Evolutionary conservation across 352 stramenopile species (phyloP).

Genomic region (Pythium sukuiense): DNA sequence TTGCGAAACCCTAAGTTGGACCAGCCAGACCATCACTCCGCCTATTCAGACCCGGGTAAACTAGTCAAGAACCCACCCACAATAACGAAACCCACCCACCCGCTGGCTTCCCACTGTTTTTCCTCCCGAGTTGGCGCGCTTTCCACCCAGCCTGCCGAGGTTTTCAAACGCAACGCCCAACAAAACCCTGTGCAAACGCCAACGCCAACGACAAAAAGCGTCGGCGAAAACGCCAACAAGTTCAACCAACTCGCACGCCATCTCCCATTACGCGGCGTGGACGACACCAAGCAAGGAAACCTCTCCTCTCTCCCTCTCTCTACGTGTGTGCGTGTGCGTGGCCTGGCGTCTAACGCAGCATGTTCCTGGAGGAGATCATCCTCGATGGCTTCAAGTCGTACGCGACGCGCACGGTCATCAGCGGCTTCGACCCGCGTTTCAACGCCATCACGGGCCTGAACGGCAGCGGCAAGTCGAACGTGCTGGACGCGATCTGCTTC

Average conservation of each 20-base stretch:
- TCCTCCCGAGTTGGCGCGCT: constrained; percentile 9
- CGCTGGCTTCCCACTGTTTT: background rate
- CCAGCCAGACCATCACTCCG: background rate
- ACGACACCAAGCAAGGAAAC: background rate
- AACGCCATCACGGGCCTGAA: constrained; percentile 99
- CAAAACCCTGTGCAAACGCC: background rate
- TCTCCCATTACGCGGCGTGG: background rate
- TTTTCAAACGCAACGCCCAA: constrained; percentile 26
- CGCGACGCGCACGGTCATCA: constrained; percentile 97
- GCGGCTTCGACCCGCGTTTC: constrained; percentile 98
- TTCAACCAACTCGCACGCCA: background rate
- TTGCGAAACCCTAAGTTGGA: no score
- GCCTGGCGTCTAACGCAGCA: constrained; percentile 33
- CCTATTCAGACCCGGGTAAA: no score
- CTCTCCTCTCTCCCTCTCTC: background rate
- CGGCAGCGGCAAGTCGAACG: constrained; percentile 99
- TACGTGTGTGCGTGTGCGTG: background rate
- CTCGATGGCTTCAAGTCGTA: constrained; percentile 99
- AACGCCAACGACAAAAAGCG: constrained; percentile 11
- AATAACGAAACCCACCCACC: background rate
- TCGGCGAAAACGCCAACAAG: constrained; percentile 1
- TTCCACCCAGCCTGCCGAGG: background rate
- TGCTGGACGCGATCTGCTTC: constrained; percentile 99
- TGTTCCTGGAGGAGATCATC: constrained; percentile 99
- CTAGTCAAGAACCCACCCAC: background rate